Base-by-base conservation (phyloP, 2,329 filamentous ascomycete genomes). In the Tolypocladium sp. region DNA sequence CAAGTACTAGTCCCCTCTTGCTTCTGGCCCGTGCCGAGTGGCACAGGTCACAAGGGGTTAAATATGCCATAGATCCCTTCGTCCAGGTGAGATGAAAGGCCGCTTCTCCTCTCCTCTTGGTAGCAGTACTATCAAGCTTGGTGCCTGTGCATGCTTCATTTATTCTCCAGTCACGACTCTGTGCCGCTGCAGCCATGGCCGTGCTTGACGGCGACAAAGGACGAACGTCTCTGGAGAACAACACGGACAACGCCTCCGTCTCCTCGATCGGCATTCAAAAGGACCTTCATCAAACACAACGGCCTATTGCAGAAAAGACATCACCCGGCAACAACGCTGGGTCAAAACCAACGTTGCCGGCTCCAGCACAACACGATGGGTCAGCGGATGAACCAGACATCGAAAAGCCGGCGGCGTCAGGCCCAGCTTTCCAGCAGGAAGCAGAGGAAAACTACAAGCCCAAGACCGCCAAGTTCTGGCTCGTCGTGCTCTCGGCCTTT, bases 381-480 rank as follows among this genome's bases (percentile, higher is more conserved):
- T 40, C 55, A 10, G 10, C 13, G 10, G 46, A 41, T 5, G 63
- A 64, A 9, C 60, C 63, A 25, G 55, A 61, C 25, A 57, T 61
- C 22, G 69, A 72, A 38, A 52, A 58, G 10, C 35, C 63, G 13
- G 57, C 15, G 0, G 55, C 57, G 13, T 20, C 61, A 30, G 59
- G 62, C n/a, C 63, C 64, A 25, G 61, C 62, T 5, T 64, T 64
- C 57, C 57, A 66, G n/a, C 55, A 68, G 10, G 69, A 73, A 42
- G 64, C 66, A 27, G 71, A 76, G 42, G 68, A 74, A 37, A 77
- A 81, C 58, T 84, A 77, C 70, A 70, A 79, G 60, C 82, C 81
- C 15, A 79, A 76, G 67, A 82, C 76, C 10, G 57, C 80, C 61
- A 78, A 77, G 64, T 84, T 84, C 65, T 84, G 82, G 82, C 73